Evolutionary conservation across 352 stramenopile genomes (phyloP), one percentile per base, ranked within the genome.

Genomic region (Phytopythium cucurbitacearum): DNA sequence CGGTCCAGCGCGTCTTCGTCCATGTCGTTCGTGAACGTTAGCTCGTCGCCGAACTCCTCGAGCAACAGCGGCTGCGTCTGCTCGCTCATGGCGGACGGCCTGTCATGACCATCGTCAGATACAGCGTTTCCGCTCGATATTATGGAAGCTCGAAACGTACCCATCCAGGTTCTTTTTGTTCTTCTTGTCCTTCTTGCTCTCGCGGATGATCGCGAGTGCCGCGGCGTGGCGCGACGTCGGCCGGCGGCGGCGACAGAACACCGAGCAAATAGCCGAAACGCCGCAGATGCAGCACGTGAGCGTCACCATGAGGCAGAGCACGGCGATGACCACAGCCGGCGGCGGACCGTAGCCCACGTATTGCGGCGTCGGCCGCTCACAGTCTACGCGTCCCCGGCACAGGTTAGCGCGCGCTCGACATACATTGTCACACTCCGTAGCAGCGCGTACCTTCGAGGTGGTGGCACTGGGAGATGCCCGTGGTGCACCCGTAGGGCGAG

Each of bases 281-380:
- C 82, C 82, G 53, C 82, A 91, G 16, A 85, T 65, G 59, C 85
- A 95, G 73, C 81, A 92, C 21, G 80, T 85, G n/a, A 92, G 52
- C 56, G 78, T 91, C 34, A 89, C 76, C 43, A 95, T 72, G 1
- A 95, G 63, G 51, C 78, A 91, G 16, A 95, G 65, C 57, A 95
- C 85, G 3, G 80, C 81, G 48, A 95, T 87, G 7, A 95, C 85
- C 12, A 95, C 85, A 0, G 81, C 89, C 12, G 77, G 73, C 7
- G 85, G 85, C 5, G 85, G 85, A 0, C 85, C 82, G 41, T 93
- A 95, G 53, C 85, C 85, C 37, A 95, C 80, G 28, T 85, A 64
- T 62, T 95, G 76, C 21, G 85, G 79, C n/a, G 80, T 51, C 7
- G 56, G 11, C n/a, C 85, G 77, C 60, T 90, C 69, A 56, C 85